These are phyloP conservation scores for Kazachstania sp. DNA, from an alignment of 1,139 yeast genomes.

Conservation along the genomic window DNA sequence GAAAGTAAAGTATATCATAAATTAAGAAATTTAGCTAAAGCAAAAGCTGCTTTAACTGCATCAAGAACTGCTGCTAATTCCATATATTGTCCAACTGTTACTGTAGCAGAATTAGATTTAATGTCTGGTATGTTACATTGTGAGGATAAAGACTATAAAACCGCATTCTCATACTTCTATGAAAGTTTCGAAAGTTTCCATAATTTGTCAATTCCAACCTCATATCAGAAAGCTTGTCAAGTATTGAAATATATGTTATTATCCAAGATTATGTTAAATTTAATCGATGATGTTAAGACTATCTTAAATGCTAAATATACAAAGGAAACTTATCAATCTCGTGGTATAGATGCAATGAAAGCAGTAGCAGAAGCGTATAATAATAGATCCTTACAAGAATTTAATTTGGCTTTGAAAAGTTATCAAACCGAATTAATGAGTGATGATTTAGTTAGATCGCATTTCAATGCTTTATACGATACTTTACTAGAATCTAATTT, in stretches of 20 bases:
- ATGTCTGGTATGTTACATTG: constrained; percentile 95
- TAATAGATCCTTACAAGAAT: constrained; percentile 82
- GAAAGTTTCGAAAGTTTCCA: constrained; percentile 89
- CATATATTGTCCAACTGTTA: constrained; percentile 87
- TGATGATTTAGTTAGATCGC: constrained; percentile 85
- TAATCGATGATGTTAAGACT: constrained; percentile 75
- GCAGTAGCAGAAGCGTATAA: constrained; percentile 86
- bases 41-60: constrained; percentile 86
- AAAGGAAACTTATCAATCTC: constrained; percentile 60
- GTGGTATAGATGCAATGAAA: constrained; percentile 81
- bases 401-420: constrained; percentile 66
- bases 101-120: constrained; percentile 90
- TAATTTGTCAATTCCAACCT: constrained; percentile 37
- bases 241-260: constrained; percentile 87
- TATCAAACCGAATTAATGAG: constrained; percentile 71
- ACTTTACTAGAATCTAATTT: constrained; percentile 87
- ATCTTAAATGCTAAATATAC: constrained; percentile 74
- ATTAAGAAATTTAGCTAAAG: constrained; percentile 82
- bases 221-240: constrained; percentile 60
- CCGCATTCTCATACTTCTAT: constrained; percentile 90
- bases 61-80: constrained; percentile 96
- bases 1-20: constrained; percentile 90
- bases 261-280: constrained; percentile 86
- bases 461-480: constrained; percentile 87
- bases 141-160: constrained; percentile 92